Base-by-base conservation (phyloP, 202 grass and related monocot genomes). In the Setaria italica region DNA sequence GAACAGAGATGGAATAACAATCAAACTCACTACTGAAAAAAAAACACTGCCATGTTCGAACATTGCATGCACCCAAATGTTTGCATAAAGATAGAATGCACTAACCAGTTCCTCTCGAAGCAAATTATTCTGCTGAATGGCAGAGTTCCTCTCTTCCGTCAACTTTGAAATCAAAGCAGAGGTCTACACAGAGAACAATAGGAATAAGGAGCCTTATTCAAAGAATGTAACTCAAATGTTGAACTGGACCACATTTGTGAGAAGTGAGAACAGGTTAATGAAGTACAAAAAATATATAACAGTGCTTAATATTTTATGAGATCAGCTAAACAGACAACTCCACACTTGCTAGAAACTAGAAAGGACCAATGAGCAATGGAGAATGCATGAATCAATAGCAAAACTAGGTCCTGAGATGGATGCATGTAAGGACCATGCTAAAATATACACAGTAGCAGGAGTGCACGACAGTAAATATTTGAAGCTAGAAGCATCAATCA, bases 51-150 rank as follows among this genome's bases (percentile, higher is more conserved):
- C 14, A 14, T n/a, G 53, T 12, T 39, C 48, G 39, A 58, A 74
- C 42, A 60, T 43, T 10, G 33, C 25, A 39, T 75, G 34, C 1
- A 7, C 35, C 53, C 79, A n/a, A 85, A 51, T 88, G 14, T 66
- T 66, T 56, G 34, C 5, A 72, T 57, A 48, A 19, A 63, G 76
- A 75, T 57, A 72, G 7, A 72, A 81, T 77, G 72, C 21, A 94
- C 94, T 92, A 79, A 97, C 94, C 94, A 93, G 68, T 70, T 94
- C 94, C 76, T 88, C 74, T 25, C 54, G 91, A 84, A 93, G 91
- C 85, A 90, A 90, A 85, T 88, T 88, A 82, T 91, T 93, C 76
- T 96, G 86, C 72, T 91, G 94, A 93, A 93, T 59, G 77, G 82
- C 88, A 86, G 89, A 90, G 78, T 93, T 91, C 73, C 84, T 96